Base-by-base conservation (phyloP, 2,329 filamentous ascomycete genomes). In the Exophiala alcalophila region DNA sequence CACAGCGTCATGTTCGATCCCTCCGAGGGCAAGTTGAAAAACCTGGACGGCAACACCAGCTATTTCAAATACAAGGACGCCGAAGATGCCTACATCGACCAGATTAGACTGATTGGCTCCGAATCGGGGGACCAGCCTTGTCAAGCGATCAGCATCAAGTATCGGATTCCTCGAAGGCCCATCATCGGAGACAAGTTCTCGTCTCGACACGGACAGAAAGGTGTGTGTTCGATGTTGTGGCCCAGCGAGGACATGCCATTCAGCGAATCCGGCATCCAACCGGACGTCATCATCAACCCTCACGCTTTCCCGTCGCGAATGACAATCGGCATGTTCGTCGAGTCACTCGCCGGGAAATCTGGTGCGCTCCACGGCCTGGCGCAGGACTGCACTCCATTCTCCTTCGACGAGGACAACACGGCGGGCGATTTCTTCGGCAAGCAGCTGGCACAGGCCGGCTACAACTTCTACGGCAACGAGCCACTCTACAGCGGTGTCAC, bases 311-410 rank as follows among this genome's bases (percentile, higher is more conserved):
- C 92, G 5, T 97, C 91, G 31, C 90, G 92, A 68, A 98, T 98
- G 92, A 98, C 92, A 14, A 98, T 98, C 62, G 92, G 92, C 61
- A 97, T 97, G 87, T 97, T 98, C 67, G 81, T 98, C 61, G 92
- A 98, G 71, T 96, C 90, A 4, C 77, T 98, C 38, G 92, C 92
- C 7, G 92, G 92, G 49, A 98, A 98, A 71, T 81, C 91, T 7
- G 92, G 92, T 32, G 86, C 91, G 10, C 77, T 98, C 24, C 92
- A 98, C 64, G 92, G 92, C 32, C 76, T 96, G n/a, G 86, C 92
- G 0, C 92, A 97, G 65, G 92, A 98, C 64, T 90, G 81, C 30
- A 97, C 92, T 0, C 92, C 92, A 0, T 98, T 96, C 77, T 83
- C 84, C 55, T 98, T 97, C 65, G 84, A 88, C 61, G 91, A 97